phyloP scores from a whole-genome alignment of 129 eudicot genomes.

The Tagetes patula region DNA sequence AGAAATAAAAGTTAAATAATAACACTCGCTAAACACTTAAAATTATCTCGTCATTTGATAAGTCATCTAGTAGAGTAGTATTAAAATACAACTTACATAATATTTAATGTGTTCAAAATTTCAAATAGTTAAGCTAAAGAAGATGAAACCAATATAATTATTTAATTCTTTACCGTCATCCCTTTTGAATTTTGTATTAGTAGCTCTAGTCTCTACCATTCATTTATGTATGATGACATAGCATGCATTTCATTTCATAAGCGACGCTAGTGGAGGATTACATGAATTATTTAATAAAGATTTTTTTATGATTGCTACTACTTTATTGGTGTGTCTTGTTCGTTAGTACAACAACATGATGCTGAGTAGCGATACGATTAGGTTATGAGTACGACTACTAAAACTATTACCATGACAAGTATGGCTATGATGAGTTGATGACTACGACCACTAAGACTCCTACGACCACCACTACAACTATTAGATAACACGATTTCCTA shows the following conservation, averaged over 20 bases:
- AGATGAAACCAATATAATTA: too few relatives aligned
- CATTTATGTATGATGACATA: background rate
- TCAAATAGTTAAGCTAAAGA: too few relatives aligned
- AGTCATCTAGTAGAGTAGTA: too few relatives aligned
- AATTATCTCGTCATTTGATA: too few relatives aligned
- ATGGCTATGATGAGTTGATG: background rate
- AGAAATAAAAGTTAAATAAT: too few relatives aligned
- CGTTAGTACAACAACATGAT: background rate
- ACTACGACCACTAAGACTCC: background rate
- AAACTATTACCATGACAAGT: background rate
- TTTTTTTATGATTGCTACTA: background rate
- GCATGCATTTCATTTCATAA: background rate
- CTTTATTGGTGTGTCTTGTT: background rate
- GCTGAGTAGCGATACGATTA: background rate
- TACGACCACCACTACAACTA: background rate
- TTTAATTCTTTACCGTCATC: background rate
- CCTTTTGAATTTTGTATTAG: too few relatives aligned
- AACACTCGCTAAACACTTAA: too few relatives aligned
- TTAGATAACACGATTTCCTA: background rate
- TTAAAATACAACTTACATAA: too few relatives aligned
- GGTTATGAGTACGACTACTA: background rate
- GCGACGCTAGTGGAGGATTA: background rate
- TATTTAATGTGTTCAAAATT: too few relatives aligned
- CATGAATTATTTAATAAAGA: background rate
- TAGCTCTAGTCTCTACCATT: too few relatives aligned